Evolutionary conservation across 306 rosid genomes (phyloP).

Genomic region (Quercus agrifolia): DNA sequence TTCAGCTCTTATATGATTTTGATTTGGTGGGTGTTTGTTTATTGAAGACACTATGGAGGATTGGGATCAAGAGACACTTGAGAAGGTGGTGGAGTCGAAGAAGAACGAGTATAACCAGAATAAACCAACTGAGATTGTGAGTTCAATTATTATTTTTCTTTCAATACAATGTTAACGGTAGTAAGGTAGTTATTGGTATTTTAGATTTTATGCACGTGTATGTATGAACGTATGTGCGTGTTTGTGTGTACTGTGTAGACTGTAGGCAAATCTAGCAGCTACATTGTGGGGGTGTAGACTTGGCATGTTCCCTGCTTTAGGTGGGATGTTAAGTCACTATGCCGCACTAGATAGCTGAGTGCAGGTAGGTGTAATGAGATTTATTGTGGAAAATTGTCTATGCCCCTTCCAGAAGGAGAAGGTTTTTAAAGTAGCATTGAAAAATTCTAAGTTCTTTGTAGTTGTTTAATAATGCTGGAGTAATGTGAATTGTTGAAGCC

Average conservation of each 20-base stretch:
- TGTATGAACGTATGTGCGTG: background rate
- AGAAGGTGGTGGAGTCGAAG: conserved; percentile 92
- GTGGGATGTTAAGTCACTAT: background rate
- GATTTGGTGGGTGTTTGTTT: background rate
- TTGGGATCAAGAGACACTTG: conserved; percentile 96
- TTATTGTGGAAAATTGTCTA: background rate
- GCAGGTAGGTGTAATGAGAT: background rate
- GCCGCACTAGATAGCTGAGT: background rate
- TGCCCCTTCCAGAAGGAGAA: background rate
- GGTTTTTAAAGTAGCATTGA: background rate
- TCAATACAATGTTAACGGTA: background rate
- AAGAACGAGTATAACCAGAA: conserved; percentile 76
- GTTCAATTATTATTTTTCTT: conserved; percentile 18
- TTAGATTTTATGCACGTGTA: too few relatives aligned
- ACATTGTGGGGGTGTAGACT: background rate
- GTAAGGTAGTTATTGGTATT: background rate
- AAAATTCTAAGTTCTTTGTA: background rate
- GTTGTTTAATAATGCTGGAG: background rate
- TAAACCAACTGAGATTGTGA: conserved; percentile 94
- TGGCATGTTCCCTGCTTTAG: background rate
- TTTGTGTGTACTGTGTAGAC: background rate
- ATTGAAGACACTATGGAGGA: conserved; percentile 86
- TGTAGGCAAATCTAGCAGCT: background rate
- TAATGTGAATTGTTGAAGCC: background rate
- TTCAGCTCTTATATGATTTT: background rate